Percentiles rank a stretch among this genome's conserved stretches.
These are phyloP conservation scores for Fraxinus cuspidata DNA, from an alignment of 257 asterid species.

Conservation along the genomic window DNA sequence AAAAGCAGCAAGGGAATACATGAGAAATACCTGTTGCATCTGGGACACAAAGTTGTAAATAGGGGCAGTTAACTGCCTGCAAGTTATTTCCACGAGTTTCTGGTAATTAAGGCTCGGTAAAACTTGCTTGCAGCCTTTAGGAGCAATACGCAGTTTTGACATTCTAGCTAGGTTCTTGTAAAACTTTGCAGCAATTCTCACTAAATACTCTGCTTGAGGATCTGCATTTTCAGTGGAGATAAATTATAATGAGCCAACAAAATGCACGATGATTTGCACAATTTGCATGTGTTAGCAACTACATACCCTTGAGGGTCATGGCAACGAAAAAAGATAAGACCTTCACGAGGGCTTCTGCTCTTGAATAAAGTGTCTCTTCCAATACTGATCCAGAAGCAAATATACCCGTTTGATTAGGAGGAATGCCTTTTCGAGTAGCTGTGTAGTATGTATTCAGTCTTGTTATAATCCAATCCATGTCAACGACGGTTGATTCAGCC, in stretches of 20 bases:
- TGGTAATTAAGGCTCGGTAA: slow-evolving; percentile 64
- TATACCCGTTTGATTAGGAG: slow-evolving; percentile 42
- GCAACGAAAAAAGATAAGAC: slow-evolving; percentile 63
- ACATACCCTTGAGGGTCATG: slow-evolving; percentile 73
- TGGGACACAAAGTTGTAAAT: slow-evolving; percentile 61
- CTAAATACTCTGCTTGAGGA: slow-evolving; percentile 71
- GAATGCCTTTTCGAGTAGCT: slow-evolving; percentile 51
- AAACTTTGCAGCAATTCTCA: slow-evolving; percentile 63
- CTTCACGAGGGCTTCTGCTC: slow-evolving; percentile 67
- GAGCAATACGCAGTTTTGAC: slow-evolving; percentile 65
- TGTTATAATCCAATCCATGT: slow-evolving; percentile 58
- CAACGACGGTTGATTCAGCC: slow-evolving; percentile 54
- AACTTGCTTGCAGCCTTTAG: slow-evolving; percentile 71
- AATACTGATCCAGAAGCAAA: slow-evolving; percentile 45
- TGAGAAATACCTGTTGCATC: slow-evolving; percentile 64
- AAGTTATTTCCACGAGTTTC: slow-evolving; percentile 79
- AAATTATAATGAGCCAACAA: slow-evolving; percentile 10
- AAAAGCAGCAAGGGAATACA: not conserved
- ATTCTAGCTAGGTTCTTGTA: slow-evolving; percentile 72
- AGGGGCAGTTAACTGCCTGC: slow-evolving; percentile 72
- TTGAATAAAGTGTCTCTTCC: slow-evolving; percentile 64
- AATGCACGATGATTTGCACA: slow-evolving; percentile 4
- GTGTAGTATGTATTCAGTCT: slow-evolving; percentile 54
- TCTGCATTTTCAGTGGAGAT: slow-evolving; percentile 44
- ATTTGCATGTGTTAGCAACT: not conserved